These are phyloP conservation scores for Xerocomellus amylosporus DNA, from an alignment of 768 basidiomycete species.

Conservation along the genomic window DNA sequence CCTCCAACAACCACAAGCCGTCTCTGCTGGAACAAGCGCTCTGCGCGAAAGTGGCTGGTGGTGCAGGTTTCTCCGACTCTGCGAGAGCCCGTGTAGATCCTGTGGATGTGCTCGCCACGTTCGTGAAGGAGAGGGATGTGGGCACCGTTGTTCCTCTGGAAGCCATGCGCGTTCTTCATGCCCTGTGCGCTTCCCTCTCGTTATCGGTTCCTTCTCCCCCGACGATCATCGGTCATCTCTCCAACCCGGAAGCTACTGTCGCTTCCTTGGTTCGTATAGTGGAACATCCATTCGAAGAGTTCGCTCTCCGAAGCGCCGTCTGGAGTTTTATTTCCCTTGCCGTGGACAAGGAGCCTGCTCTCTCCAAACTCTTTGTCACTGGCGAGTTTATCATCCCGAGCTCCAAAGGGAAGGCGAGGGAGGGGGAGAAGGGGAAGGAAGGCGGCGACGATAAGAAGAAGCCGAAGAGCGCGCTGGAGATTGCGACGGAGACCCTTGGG, in stretches of 20 bases:
- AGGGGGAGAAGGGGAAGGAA: conserved; percentile 23
- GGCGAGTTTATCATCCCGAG: conserved; percentile 61
- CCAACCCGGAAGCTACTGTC: conserved; percentile 71
- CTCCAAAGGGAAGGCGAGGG: conserved; percentile 40
- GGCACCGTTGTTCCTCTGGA: conserved; percentile 61
- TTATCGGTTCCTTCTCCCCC: conserved; percentile 58
- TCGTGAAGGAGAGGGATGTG: conserved; percentile 62
- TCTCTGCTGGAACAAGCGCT: conserved; percentile 77
- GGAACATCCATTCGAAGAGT: conserved; percentile 78
- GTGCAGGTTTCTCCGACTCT: conserved; percentile 43
- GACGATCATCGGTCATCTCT: conserved; percentile 74
- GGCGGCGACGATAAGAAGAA: conserved; percentile 31
- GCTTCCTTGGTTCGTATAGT: conserved; percentile 66
- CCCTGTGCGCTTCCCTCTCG: conserved; percentile 65
- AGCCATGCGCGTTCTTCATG: conserved; percentile 63
- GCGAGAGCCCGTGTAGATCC: conserved; percentile 58
- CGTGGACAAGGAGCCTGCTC: conserved; percentile 82
- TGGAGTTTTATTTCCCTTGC: conserved; percentile 85
- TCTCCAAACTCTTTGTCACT: conserved; percentile 73
- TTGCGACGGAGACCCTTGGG: conserved; percentile 62
- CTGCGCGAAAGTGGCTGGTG: conserved; percentile 58
- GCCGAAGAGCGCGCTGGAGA: conserved; percentile 57
- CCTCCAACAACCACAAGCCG: conserved; percentile 40
- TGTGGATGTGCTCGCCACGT: conserved; percentile 68
- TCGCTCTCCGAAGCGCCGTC: conserved; percentile 64